Evolutionary conservation across 208 protist species (phyloP).

Genomic region (Eutreptiella sp.): DNA sequence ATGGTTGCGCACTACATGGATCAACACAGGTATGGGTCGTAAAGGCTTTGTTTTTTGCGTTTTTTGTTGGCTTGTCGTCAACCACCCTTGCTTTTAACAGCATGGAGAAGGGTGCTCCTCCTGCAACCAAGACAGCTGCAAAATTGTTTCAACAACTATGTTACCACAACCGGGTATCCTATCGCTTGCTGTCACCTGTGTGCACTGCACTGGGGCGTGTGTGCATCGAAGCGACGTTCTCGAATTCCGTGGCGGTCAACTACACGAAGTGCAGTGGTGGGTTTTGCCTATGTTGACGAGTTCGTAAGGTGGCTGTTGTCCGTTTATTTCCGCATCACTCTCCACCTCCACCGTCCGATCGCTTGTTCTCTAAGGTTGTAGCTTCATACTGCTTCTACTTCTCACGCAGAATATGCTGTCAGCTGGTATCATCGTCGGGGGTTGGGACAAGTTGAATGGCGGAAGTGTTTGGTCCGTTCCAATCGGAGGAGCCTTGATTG

Average conservation of each 20-base stretch:
- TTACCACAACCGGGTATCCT: slow-evolving; percentile 95
- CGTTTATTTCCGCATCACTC: too few relatives aligned
- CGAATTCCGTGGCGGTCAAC: too few relatives aligned
- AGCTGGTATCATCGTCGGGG: slow-evolving; percentile 94
- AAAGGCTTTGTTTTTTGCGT: neutral
- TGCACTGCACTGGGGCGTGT: too few relatives aligned
- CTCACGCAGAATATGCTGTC: too few relatives aligned
- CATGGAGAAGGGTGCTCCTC: slow-evolving; percentile 70
- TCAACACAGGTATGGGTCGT: slow-evolving; percentile 64
- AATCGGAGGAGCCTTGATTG: slow-evolving; percentile 81
- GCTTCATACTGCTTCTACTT: too few relatives aligned
- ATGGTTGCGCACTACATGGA: slow-evolving; percentile 81
- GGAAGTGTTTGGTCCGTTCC: slow-evolving; percentile 93
- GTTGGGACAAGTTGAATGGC: slow-evolving; percentile 92
- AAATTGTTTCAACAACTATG: slow-evolving; percentile 90
- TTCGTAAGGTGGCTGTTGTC: too few relatives aligned
- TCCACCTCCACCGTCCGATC: too few relatives aligned
- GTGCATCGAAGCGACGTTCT: too few relatives aligned
- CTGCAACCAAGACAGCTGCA: slow-evolving; percentile 87
- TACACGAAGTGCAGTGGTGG: too few relatives aligned
- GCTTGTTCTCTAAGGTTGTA: too few relatives aligned
- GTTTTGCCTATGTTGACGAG: too few relatives aligned
- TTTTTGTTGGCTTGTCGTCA: neutral
- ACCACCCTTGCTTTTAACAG: neutral
- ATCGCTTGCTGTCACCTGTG: too few relatives aligned